Evolutionary conservation across 257 asterid genomes (phyloP).

Genomic region (Solanum gracilifrons): DNA sequence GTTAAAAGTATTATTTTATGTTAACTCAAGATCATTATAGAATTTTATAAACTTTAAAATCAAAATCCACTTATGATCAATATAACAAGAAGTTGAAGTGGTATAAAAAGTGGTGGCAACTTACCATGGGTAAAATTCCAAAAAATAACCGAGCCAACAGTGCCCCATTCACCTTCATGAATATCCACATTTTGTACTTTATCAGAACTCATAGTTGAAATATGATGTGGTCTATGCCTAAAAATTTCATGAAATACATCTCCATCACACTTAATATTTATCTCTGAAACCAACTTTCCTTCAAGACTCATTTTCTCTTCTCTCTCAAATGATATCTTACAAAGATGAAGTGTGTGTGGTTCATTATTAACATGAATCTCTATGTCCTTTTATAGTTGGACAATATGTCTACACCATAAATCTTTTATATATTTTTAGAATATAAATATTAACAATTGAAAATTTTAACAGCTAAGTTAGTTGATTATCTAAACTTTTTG

Average conservation of each 20-base stretch:
- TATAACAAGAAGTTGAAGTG: neutral
- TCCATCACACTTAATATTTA: neutral
- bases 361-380: neutral
- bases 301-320: neutral
- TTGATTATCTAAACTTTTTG: neutral
- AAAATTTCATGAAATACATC: conserved; percentile 1
- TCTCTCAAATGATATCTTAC: neutral
- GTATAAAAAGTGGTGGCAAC: neutral
- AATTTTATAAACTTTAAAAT: neutral
- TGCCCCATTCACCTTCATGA: conserved; percentile 1
- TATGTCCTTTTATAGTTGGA: neutral
- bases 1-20: neutral
- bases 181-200: neutral
- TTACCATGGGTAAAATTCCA: neutral
- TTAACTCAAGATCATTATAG: neutral
- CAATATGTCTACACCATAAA: neutral
- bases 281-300: neutral
- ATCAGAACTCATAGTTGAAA: neutral
- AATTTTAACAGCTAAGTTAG: neutral
- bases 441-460: neutral
- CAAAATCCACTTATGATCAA: fast-evolving
- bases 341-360: neutral
- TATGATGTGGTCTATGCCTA: neutral
- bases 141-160: neutral
- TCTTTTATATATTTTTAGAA: neutral